Evolutionary conservation across 1,284 basidiomycete genomes (phyloP).

Genomic region (Naganishia sp.): DNA sequence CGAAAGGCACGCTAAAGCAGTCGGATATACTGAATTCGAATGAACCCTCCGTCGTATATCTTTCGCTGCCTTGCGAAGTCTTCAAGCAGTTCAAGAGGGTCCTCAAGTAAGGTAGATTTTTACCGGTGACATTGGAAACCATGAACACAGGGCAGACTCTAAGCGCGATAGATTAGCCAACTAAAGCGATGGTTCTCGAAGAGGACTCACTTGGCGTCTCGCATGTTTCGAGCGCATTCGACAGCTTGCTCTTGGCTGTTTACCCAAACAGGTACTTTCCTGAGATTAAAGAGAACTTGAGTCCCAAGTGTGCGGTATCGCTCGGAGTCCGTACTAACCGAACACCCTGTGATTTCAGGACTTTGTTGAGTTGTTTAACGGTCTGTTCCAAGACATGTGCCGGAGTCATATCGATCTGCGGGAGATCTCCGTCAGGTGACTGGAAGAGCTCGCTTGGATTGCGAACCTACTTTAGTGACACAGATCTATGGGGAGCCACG

Average conservation of each 20-base stretch:
- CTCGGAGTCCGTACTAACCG: slow-evolving; percentile 57
- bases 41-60: slow-evolving; percentile 79
- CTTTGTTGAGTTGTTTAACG: slow-evolving; percentile 87
- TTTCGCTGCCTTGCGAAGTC: slow-evolving; percentile 74
- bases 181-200: neutral
- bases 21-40: slow-evolving; percentile 68
- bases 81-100: slow-evolving; percentile 84
- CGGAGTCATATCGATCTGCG: slow-evolving; percentile 94
- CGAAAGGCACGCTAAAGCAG: slow-evolving; percentile 80
- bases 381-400: slow-evolving; percentile 86
- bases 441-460: neutral
- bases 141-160: slow-evolving; percentile 92
- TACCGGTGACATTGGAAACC: slow-evolving; percentile 92
- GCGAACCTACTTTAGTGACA: slow-evolving; percentile 75
- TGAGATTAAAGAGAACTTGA: slow-evolving; percentile 1
- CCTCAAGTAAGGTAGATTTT: slow-evolving; percentile 73
- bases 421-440: neutral
- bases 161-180: neutral
- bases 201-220: slow-evolving; percentile 61
- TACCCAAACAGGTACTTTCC: slow-evolving; percentile 54
- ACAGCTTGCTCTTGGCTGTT: slow-evolving; percentile 66
- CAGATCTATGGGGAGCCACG: slow-evolving; percentile 58
- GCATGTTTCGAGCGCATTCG: slow-evolving; percentile 64
- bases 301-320: too few species aligned
- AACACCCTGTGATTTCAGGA: slow-evolving; percentile 90